phyloP scores from a whole-genome alignment of 192 early-diverging fungal species.

The Pilobolus umbonatus region DNA sequence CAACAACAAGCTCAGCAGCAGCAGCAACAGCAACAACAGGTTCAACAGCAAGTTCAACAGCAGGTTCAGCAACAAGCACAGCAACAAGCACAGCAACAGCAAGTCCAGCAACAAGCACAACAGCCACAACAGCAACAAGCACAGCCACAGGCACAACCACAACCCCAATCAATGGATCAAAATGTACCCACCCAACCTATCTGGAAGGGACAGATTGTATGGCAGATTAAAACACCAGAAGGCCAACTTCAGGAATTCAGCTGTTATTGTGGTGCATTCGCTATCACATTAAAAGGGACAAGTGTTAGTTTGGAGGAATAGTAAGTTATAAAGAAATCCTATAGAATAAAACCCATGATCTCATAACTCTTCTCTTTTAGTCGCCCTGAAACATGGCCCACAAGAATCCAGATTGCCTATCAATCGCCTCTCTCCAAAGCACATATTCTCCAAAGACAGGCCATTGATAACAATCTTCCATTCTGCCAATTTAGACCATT shows the following conservation, averaged over 20 bases:
- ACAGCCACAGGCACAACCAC: constrained; percentile 1
- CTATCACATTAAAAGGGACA: constrained; percentile 24
- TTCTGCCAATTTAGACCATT: constrained; percentile 36
- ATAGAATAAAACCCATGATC: not conserved
- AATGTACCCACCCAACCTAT: constrained; percentile 19
- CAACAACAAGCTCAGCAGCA: constrained; percentile 11
- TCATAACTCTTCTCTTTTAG: constrained; percentile 8
- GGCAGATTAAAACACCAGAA: constrained; percentile 33
- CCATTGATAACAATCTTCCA: constrained; percentile 29
- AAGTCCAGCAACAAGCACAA: not conserved
- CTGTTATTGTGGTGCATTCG: constrained; percentile 35
- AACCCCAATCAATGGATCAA: constrained; percentile 8
- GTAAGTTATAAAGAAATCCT: constrained; percentile 21
- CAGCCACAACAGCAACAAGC: not conserved
- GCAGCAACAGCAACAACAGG: not conserved
- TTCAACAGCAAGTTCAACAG: not conserved
- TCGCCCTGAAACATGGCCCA: constrained; percentile 34
- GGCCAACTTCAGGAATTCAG: constrained; percentile 30
- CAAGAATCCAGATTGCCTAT: constrained; percentile 30
- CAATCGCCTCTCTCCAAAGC: constrained; percentile 27
- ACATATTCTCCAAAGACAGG: constrained; percentile 20
- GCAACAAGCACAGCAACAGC: not conserved
- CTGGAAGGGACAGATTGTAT: constrained; percentile 38
- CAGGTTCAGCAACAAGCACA: not conserved
- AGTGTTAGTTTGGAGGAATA: constrained; percentile 30